phyloP scores from a whole-genome alignment of 345 rosid genomes.

The Brassica carinata region DNA sequence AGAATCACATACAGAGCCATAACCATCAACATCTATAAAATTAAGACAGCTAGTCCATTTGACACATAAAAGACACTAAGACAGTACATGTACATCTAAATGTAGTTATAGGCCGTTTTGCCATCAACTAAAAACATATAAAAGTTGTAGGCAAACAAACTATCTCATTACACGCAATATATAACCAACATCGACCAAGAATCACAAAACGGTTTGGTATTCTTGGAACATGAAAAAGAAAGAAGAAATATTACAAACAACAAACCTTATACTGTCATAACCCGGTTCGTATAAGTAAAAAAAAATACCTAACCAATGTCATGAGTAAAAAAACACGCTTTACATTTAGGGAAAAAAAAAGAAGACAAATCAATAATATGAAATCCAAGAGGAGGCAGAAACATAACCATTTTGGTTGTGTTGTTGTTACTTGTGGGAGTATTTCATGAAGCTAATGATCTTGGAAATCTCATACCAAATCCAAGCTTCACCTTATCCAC shows the following conservation, averaged over 20 bases:
- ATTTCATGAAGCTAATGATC: slow-evolving; percentile 46
- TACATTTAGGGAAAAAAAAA: slow-evolving; percentile 7
- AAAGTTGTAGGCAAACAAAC: slow-evolving; percentile 21
- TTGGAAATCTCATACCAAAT: slow-evolving; percentile 84
- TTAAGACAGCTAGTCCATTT: too few species aligned
- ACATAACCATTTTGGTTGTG: slow-evolving; percentile 8
- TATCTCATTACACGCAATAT: background rate
- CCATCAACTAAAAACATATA: too few species aligned
- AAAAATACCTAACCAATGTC: background rate
- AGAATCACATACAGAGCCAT: too few species aligned
- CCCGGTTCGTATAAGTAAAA: background rate
- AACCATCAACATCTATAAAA: too few species aligned
- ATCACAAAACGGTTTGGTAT: slow-evolving; percentile 13
- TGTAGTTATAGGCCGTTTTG: background rate
- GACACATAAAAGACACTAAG: background rate
- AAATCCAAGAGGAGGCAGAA: background rate
- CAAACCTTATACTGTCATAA: slow-evolving; percentile 12
- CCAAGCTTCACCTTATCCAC: slow-evolving; percentile 81
- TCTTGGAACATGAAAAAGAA: background rate
- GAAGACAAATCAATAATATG: slow-evolving; percentile 10
- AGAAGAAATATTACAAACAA: background rate
- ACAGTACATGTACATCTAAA: background rate
- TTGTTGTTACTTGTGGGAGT: background rate
- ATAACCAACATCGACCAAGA: background rate
- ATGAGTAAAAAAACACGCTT: slow-evolving; percentile 14